Evolutionary conservation across 2,329 filamentous ascomycete genomes (phyloP), one percentile per base, ranked within the genome.

Genomic region (Pseudogymnoascus sp.): DNA sequence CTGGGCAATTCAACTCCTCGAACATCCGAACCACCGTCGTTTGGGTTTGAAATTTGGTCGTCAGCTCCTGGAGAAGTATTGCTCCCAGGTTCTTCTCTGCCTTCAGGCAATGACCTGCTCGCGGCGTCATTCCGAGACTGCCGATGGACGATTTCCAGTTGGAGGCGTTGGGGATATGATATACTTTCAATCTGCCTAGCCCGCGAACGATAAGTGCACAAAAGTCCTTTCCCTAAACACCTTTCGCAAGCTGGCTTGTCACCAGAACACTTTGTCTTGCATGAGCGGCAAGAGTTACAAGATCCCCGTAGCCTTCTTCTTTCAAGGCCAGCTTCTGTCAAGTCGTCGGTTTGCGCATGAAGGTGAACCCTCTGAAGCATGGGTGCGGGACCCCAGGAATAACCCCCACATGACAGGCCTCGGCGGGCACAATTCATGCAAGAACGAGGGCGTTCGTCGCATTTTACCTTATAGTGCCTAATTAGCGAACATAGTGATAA

Each of bases 301-400:
- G 68, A 69, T 37, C 63, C 66, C 11, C 63, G 63, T 2, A 67
- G 65, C 60, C 68, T 62, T 40, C 65, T 66, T 38, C 67, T 66
- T 43, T 64, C 43, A 37, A 66, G 66, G 22, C 68, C 68, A 22
- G 68, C 67, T 26, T 69, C 65, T n/a, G 67, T 69, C 19, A 68
- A 56, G 31, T 33, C 33, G 7, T 33, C 33, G 7, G 33, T 7
- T 31, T 59, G 43, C 22, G 38, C 26, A 62, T 46, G 24, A 6
- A 59, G 61, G 16, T 59, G 43, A 33, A 16, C 14, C 14, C 24
- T n/a, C 28, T 35, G 19, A 12, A 31, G 14, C 26, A 33, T 62
- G 26, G 28, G 24, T 19, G 41, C 6, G 46, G 41, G 31, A 10
- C 61, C 38, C 37, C 22, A 59, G n/a, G 61, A 35, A 35, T 62